These are phyloP conservation scores for Waltergamsia citrina DNA, from an alignment of 2,329 filamentous ascomycete genomes.

Conservation along the genomic window DNA sequence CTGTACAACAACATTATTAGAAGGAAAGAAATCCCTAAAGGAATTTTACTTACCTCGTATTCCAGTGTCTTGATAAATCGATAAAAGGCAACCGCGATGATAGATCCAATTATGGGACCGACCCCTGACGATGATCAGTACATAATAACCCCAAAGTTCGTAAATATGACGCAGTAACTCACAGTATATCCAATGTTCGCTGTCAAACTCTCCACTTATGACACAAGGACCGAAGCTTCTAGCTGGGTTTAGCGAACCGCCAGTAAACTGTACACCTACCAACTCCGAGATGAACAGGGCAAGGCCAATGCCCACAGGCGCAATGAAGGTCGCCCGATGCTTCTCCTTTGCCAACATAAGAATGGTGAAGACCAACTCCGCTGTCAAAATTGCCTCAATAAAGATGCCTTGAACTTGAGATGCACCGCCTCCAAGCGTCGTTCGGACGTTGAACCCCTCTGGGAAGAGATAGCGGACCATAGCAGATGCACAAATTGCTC, in stretches of 20 bases:
- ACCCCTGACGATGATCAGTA: slow-evolving; percentile 18
- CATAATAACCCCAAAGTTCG: not conserved
- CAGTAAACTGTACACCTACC: slow-evolving; percentile 36
- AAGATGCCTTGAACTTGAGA: slow-evolving; percentile 34
- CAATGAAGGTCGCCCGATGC: slow-evolving; percentile 35
- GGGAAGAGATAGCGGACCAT: slow-evolving; percentile 32
- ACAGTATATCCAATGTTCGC: slow-evolving; percentile 39
- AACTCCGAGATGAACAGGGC: slow-evolving; percentile 35
- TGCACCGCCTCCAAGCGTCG: slow-evolving; percentile 27
- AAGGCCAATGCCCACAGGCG: slow-evolving; percentile 36
- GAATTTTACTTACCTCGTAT: slow-evolving; percentile 24
- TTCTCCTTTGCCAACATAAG: slow-evolving; percentile 44
- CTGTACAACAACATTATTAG: no score
- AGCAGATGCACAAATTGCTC: slow-evolving; percentile 30
- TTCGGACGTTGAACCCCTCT: slow-evolving; percentile 30
- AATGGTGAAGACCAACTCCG: slow-evolving; percentile 36
- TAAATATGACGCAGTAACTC: slow-evolving; percentile 7
- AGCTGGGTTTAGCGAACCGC: slow-evolving; percentile 36
- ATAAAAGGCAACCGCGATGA: slow-evolving; percentile 25
- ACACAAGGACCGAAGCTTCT: slow-evolving; percentile 36
- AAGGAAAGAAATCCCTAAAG: no score
- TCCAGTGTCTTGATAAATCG: slow-evolving; percentile 29
- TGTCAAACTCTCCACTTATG: slow-evolving; percentile 26
- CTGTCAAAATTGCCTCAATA: slow-evolving; percentile 38
- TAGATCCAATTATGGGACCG: slow-evolving; percentile 20